Conservation (phyloP, 164 flowering plant species). For the Santalum album region DNA sequence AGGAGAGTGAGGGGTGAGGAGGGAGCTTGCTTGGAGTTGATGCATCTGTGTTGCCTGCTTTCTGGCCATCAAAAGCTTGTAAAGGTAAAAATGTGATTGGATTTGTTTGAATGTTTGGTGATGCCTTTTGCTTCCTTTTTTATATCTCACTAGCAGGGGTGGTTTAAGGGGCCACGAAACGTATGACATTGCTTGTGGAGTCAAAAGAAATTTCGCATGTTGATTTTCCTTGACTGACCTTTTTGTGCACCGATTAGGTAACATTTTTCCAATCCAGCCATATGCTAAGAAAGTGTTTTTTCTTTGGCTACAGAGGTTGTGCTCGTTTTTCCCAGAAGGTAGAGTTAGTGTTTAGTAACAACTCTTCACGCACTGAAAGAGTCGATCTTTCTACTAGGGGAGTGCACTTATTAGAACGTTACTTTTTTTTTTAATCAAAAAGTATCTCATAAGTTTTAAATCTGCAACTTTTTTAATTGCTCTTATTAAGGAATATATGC, state of each 20-base stretch:
- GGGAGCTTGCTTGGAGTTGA: conserved; percentile 13
- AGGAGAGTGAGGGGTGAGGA: conserved; percentile 1
- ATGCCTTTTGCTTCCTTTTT: conserved; percentile 6
- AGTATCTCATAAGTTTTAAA: no score
- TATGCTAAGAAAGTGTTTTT: no score
- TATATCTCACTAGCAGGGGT: conserved; percentile 1
- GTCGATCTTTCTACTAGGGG: no score
- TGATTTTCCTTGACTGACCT: background rate
- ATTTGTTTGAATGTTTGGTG: conserved; percentile 31
- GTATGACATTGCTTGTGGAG: background rate
- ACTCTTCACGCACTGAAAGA: no score
- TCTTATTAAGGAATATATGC: no score
- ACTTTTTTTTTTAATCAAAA: no score
- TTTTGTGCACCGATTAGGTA: no score
- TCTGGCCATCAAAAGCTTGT: conserved; percentile 18
- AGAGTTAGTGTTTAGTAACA: no score
- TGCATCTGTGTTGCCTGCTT: conserved; percentile 19
- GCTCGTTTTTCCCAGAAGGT: no score
- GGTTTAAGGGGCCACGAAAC: conserved; percentile 1
- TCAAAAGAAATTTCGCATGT: background rate
- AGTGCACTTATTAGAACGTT: no score
- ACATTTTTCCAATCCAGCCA: background rate
- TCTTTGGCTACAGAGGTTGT: no score
- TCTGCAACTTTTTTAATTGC: no score
- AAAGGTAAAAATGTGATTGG: conserved; percentile 26